Conservation (phyloP, 1,284 basidiomycete genomes). For the Cystobasidium pallidum region DNA sequence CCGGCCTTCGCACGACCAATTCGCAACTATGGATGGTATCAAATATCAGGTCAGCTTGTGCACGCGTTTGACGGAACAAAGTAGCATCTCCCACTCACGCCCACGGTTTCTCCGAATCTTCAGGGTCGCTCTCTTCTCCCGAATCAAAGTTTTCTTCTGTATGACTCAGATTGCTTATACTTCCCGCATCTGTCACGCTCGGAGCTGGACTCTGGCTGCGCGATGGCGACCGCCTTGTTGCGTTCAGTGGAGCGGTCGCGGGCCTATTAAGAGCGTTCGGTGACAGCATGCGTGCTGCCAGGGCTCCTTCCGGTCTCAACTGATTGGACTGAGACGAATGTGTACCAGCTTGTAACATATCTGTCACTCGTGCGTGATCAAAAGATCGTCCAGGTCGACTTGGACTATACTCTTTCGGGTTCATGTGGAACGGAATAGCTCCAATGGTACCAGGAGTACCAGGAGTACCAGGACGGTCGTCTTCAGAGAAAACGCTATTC, state of each 20-base stretch:
- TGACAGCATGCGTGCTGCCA: constrained; percentile 21
- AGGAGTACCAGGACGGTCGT: constrained; percentile 1
- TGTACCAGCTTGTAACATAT: neutral
- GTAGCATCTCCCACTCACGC: constrained; percentile 64
- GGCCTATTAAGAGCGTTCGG: constrained; percentile 9
- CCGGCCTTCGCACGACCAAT: constrained; percentile 12
- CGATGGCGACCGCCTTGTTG: neutral
- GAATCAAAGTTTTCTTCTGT: constrained; percentile 17
- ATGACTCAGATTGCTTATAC: constrained; percentile 30
- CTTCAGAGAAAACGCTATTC: constrained; percentile 12
- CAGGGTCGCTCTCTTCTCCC: constrained; percentile 73
- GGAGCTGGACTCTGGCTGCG: constrained; percentile 26
- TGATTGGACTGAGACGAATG: constrained; percentile 2
- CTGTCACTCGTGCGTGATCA: constrained; percentile 12
- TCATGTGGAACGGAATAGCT: neutral
- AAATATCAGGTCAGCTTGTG: neutral
- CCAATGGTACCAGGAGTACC: neutral
- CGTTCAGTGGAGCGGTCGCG: neutral
- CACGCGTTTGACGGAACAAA: constrained; percentile 49
- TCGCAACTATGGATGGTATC: constrained; percentile 7
- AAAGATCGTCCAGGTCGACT: constrained; percentile 12
- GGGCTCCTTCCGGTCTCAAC: neutral
- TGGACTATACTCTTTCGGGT: neutral
- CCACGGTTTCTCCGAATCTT: constrained; percentile 96
- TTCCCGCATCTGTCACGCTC: neutral